Evolutionary conservation across 129 eudicot species (phyloP), one percentile per base, ranked within the genome.

Genomic region (Artemisia annua): DNA sequence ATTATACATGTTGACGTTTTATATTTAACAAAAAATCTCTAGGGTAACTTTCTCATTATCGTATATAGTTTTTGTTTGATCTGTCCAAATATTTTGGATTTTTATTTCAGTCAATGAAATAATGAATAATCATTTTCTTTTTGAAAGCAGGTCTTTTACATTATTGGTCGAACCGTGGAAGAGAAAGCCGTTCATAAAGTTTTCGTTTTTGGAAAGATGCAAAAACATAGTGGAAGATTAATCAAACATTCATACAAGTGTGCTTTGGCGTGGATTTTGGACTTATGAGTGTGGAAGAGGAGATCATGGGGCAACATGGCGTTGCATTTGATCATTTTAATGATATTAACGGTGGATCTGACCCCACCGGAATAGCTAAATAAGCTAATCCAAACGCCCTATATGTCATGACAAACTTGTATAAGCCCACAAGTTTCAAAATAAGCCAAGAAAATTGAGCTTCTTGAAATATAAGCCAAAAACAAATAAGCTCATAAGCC

Each of bases 221-320:
- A 32, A 58, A 72, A 13, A 18, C 61, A 46, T 20, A 26, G 39
- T 54, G 65, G 67, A 48, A 56, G 28, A 55, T 55, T 52, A 54
- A 54, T 44, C 16, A 43, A 64, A 57, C 64, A 66, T 74, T 64
- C 49, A 46, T 32, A 59, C 43, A 20, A 18, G 59, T 70, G 68
- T 69, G 73, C 65, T 59, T 54, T 75, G 70, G 39, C 75, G 78
- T 78, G 89, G 83, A 85, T 60, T 81, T 74, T 63, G 82, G 74
- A 50, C 73, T 80, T 64, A 85, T 80, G 71, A 81, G 82, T 32
- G 75, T 78, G 35, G 88, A 75, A 79, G 80, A 74, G 26, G 72
- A 77, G 63, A 86, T 49, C 74, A 81, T 86, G 89, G 85, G 85
- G 67, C 87, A 81, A 48, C 89, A 69, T 60, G 85, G 87, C 17